Percentiles rank a stretch among this genome's conserved stretches.
Conservation (phyloP, 2,329 filamentous ascomycete genomes). For the Fonsecaea monophora region DNA sequence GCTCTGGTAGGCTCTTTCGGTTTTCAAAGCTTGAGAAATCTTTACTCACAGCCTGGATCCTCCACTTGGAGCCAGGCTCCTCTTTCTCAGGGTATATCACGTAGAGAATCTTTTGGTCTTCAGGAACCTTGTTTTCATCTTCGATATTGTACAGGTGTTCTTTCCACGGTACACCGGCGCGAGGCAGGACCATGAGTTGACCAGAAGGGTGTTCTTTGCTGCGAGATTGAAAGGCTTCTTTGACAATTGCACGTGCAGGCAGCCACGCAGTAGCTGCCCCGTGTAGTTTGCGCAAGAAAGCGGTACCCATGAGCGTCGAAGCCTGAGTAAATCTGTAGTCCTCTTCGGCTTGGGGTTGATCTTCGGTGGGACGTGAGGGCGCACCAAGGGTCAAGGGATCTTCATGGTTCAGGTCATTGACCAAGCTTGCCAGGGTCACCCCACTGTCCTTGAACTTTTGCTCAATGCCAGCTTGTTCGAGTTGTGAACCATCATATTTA, state of each 20-base stretch:
- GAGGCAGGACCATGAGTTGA: conserved; percentile 80
- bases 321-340: conserved; percentile 80
- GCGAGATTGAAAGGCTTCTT: conserved; percentile 74
- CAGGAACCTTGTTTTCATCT: conserved; percentile 58
- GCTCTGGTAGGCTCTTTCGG: conserved; percentile 86
- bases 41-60: conserved; percentile 89
- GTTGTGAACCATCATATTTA: conserved; percentile 73
- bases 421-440: conserved; percentile 83
- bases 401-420: conserved; percentile 78
- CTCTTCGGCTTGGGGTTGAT: conserved; percentile 73
- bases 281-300: conserved; percentile 81
- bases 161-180: conserved; percentile 85
- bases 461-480: conserved; percentile 73
- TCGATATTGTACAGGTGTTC: conserved; percentile 94
- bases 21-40: conserved; percentile 87
- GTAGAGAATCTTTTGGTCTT: conserved; percentile 72
- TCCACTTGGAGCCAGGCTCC: conserved; percentile 80
- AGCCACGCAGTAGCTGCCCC: conserved; percentile 81
- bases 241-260: conserved; percentile 81
- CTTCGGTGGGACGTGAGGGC: conserved; percentile 55
- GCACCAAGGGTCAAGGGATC: conserved; percentile 52
- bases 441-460: conserved; percentile 84
- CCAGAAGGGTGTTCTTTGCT: conserved; percentile 73
- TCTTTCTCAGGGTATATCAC: conserved; percentile 89
- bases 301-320: conserved; percentile 82